These are phyloP conservation scores for Chondrus crispus DNA, from an alignment of 23 red algal species.

Conservation along the genomic window DNA sequence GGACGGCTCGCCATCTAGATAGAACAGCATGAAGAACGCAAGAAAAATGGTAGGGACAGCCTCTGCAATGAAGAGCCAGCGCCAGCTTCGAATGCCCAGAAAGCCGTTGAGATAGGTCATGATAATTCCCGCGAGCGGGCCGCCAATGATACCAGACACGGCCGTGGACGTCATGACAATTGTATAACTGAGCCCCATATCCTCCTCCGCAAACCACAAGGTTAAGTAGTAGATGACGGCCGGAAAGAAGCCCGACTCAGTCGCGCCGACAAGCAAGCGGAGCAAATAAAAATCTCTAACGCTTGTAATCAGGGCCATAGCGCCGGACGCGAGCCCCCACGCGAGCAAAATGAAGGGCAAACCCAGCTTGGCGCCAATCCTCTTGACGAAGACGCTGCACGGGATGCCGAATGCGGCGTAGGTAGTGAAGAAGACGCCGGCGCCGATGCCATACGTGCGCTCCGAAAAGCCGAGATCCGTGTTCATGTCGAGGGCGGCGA, in stretches of 20 bases:
- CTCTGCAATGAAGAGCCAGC: slow-evolving; percentile 60
- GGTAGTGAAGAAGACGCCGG: slow-evolving; percentile 62
- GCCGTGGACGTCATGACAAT: slow-evolving; percentile 71
- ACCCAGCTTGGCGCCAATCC: slow-evolving; percentile 44
- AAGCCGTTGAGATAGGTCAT: slow-evolving; percentile 43
- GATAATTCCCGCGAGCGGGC: slow-evolving; percentile 51
- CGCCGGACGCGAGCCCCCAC: slow-evolving; percentile 64
- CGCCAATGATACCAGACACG: slow-evolving; percentile 54
- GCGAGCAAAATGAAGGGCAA: slow-evolving; percentile 42
- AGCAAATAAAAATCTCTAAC: slow-evolving; percentile 50
- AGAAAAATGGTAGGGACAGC: slow-evolving; percentile 49
- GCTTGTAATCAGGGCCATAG: slow-evolving; percentile 55
- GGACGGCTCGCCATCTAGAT: slow-evolving; percentile 39
- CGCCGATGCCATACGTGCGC: slow-evolving; percentile 50
- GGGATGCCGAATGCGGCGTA: slow-evolving; percentile 65
- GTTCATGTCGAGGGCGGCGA: slow-evolving; percentile 71
- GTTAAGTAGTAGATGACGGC: slow-evolving; percentile 72
- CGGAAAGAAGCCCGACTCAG: slow-evolving; percentile 66
- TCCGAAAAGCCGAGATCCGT: slow-evolving; percentile 46
- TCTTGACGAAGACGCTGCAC: slow-evolving; percentile 36
- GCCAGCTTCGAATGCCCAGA: slow-evolving; percentile 40
- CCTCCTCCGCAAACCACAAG: slow-evolving; percentile 62
- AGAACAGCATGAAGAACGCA: slow-evolving; percentile 48
- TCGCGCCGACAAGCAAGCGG: slow-evolving; percentile 53
- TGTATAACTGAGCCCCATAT: slow-evolving; percentile 69